These are phyloP conservation scores for Macrophomina pseudophaseolina DNA, from an alignment of 2,329 filamentous ascomycete species.

Conservation along the genomic window DNA sequence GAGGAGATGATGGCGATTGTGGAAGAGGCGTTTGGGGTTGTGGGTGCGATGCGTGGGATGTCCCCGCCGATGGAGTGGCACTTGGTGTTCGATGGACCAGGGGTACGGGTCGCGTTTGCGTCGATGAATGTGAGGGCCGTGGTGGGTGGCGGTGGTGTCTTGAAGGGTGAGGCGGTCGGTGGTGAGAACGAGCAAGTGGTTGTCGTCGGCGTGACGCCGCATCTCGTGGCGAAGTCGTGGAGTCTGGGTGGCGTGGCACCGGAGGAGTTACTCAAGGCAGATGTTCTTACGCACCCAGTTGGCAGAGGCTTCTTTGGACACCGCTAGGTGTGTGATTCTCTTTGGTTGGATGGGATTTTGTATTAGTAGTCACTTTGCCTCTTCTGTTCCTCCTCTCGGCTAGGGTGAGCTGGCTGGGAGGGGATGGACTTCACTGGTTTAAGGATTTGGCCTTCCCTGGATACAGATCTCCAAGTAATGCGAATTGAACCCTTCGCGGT, in stretches of 20 bases:
- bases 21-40: neutral
- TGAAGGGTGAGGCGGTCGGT: neutral
- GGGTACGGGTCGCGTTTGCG: neutral
- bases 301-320: constrained; percentile 4
- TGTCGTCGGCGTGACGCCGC: constrained; percentile 11
- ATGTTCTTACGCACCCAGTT: neutral
- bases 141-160: neutral
- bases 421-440: neutral
- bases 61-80: neutral
- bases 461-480: neutral
- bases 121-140: neutral
- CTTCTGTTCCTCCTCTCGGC: neutral
- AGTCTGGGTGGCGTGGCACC: neutral
- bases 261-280: constrained; percentile 11
- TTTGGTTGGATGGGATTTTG: neutral
- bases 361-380: neutral
- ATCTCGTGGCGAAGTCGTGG: constrained; percentile 16
- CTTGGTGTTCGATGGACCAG: neutral
- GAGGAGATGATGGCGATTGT: neutral
- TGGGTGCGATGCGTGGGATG: neutral
- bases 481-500: neutral
- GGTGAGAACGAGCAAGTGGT: constrained; percentile 2
- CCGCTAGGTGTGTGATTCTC: neutral
- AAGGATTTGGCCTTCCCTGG: neutral
- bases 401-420: neutral